Evolutionary conservation across 768 basidiomycete species (phyloP), one percentile per base, ranked within the genome.

Genomic region (Kwoniella dejecticola): DNA sequence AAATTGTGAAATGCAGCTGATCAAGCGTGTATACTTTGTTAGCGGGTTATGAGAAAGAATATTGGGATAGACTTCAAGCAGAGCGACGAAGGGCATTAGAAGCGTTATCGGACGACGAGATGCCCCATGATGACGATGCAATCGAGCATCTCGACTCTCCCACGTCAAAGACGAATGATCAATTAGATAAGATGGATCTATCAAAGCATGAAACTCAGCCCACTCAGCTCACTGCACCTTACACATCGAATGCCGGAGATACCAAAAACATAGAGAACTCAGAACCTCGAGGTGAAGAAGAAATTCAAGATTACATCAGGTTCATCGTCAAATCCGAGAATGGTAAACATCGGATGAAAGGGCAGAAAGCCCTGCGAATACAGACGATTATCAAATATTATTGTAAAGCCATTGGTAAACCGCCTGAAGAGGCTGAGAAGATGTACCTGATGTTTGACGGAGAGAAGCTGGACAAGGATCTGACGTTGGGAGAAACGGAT

Each of bases 41-140:
- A 62, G 60, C 33, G 4, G 60, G 60, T 2, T 62, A 62, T 36
- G 60, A 62, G 52, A 62, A 62, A 42, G 44, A 53, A 21, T 62
- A 62, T 47, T 62, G 36, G 41, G 31, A 46, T 17, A 44, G 31
- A 23, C 11, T 54, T 10, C 26, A 62, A 29, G 45, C 38, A 30
- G 60, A 62, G 27, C 30, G 27, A 33, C 8, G 52, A 12, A 23
- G 27, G 29, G 60, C 60, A 30, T 31, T 50, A 33, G 48, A 50
- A 31, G 48, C n/a, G 30, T 15, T 24, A 47, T 11, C 19, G 5
- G 45, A 31, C 4, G 13, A 50, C 23, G 4, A 31, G 21, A n/a
- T 6, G 19, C 41, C 11, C 41, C 10, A 50, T 17, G 48, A n/a
- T 31, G 48, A 50, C 4, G 30, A 50, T 21, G 27, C 30, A 31